A percentile compares a stretch with the other conserved stretches of the same genome.
Conservation (phyloP, 1,284 basidiomycete genomes). For the Austroboletus niveus region DNA sequence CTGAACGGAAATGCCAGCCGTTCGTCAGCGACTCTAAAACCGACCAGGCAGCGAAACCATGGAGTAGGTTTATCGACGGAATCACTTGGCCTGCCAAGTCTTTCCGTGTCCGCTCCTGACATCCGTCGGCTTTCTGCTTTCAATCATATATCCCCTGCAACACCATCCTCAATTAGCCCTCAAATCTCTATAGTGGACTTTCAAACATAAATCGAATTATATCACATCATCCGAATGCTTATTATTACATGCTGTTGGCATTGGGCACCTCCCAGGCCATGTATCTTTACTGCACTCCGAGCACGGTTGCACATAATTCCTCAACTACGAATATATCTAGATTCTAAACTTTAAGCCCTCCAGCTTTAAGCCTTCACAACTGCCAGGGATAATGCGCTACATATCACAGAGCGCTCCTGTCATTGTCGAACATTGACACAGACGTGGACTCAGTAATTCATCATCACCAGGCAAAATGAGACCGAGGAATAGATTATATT, state of each 20-base stretch:
- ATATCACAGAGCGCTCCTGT: too few relatives aligned
- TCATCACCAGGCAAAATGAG: too few relatives aligned
- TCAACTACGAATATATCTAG: conserved; percentile 2
- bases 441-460: too few relatives aligned
- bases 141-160: conserved; percentile 6
- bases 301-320: neutral
- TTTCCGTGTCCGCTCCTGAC: conserved; percentile 30
- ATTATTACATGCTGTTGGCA: conserved; percentile 18
- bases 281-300: conserved; percentile 22
- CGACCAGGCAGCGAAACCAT: conserved; percentile 11
- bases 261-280: conserved; percentile 8
- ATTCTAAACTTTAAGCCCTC: neutral
- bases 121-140: conserved; percentile 16
- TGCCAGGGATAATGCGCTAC: too few relatives aligned
- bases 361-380: too few relatives aligned
- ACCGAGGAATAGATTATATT: conserved; percentile 3
- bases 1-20: conserved; percentile 26
- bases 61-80: conserved; percentile 6
- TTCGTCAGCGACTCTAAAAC: conserved; percentile 23
- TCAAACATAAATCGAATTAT: conserved; percentile 19
- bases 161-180: conserved; percentile 8
- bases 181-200: conserved; percentile 14
- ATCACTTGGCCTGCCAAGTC: conserved; percentile 5
- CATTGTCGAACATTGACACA: too few relatives aligned
- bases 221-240: conserved; percentile 10